These are phyloP conservation scores for Xerocomus tenax DNA, from an alignment of 1,284 basidiomycete species.

Conservation along the genomic window DNA sequence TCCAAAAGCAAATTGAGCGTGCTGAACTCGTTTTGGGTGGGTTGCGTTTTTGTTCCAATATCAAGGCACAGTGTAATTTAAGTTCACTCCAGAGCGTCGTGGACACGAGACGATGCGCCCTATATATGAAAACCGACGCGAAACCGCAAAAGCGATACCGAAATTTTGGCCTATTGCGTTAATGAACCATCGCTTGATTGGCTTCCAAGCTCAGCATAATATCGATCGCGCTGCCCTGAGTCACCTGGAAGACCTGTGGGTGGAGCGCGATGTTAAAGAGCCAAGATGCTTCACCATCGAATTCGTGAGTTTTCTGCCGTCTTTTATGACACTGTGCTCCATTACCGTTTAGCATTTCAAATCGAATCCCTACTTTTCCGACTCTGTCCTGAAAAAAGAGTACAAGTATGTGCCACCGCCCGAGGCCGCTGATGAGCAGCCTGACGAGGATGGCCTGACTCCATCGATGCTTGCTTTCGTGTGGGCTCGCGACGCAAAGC, in stretches of 20 bases:
- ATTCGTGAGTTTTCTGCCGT: constrained; percentile 52
- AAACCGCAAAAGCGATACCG: constrained; percentile 52
- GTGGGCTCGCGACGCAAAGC: constrained; percentile 64
- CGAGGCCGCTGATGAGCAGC: constrained; percentile 44
- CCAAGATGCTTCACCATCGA: constrained; percentile 68
- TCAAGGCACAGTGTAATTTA: constrained; percentile 4
- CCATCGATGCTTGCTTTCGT: constrained; percentile 67
- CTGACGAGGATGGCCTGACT: constrained; percentile 66
- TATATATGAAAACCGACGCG: constrained; percentile 61
- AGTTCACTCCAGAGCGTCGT: constrained; percentile 47
- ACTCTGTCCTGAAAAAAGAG: constrained; percentile 68
- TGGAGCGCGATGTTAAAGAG: constrained; percentile 57
- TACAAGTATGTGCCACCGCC: constrained; percentile 61
- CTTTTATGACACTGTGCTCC: constrained; percentile 7
- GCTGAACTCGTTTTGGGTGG: constrained; percentile 63
- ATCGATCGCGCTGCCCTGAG: constrained; percentile 65
- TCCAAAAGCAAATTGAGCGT: constrained; percentile 59
- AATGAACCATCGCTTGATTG: constrained; percentile 57
- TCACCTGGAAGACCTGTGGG: constrained; percentile 74
- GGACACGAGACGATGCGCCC: constrained; percentile 49
- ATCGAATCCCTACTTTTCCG: constrained; percentile 71
- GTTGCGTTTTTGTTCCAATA: constrained; percentile 23
- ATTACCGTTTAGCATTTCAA: constrained; percentile 55
- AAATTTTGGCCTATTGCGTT: constrained; percentile 76
- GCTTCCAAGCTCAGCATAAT: constrained; percentile 55